A percentile compares a stretch with the other conserved stretches of the same genome.
phyloP scores from a whole-genome alignment of 176 grass and related monocot species.

The Urochloa ruziziensis region DNA sequence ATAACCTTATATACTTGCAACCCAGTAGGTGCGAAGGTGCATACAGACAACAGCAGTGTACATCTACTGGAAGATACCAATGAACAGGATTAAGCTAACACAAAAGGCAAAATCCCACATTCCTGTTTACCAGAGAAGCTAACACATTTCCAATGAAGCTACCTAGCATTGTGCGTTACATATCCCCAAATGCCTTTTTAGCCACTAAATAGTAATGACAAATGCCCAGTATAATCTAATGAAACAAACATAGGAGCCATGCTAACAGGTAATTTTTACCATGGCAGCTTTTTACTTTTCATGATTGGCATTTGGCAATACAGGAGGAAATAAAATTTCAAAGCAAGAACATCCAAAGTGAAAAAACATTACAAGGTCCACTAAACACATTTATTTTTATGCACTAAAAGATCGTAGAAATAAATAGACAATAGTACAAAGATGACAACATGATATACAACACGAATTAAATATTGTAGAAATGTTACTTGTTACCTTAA shows the following conservation, averaged over 20 bases:
- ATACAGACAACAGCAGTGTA: not conserved
- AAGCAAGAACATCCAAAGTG: not conserved
- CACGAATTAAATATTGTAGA: slow-evolving; percentile 16
- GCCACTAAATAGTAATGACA: not conserved
- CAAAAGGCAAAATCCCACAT: not conserved
- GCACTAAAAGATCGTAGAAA: not conserved
- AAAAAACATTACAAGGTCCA: slow-evolving; percentile 1
- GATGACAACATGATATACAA: slow-evolving; percentile 7
- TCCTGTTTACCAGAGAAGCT: not conserved
- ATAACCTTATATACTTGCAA: not conserved
- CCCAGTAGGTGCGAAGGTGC: not conserved
- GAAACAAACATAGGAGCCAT: not conserved
- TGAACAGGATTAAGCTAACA: not conserved
- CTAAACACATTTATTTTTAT: not conserved
- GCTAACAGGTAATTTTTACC: too few species aligned
- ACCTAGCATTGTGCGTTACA: not conserved
- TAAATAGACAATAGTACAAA: not conserved
- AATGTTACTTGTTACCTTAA: slow-evolving; percentile 74
- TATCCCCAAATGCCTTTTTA: not conserved
- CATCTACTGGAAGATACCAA: not conserved
- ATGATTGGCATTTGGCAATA: not conserved
- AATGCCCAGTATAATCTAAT: not conserved
- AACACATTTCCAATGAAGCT: not conserved
- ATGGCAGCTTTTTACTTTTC: not conserved
- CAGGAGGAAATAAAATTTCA: not conserved